Evolutionary conservation across 2,329 filamentous ascomycete genomes (phyloP), one percentile per base, ranked within the genome.

Genomic region (Lachnellula suecica): DNA sequence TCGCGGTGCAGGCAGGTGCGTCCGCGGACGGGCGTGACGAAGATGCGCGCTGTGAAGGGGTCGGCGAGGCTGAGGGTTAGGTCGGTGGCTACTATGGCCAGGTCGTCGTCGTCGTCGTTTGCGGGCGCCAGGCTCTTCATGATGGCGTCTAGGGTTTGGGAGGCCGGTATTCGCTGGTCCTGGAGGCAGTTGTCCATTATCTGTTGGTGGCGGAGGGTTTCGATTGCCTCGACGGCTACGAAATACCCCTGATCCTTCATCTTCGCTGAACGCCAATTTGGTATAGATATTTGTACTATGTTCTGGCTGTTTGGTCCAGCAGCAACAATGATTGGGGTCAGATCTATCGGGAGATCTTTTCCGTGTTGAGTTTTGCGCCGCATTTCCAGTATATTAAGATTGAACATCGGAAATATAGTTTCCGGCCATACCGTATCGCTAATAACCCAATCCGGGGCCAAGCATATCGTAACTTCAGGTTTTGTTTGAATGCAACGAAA

Each of bases 331-430:
- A 81, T 68, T 1, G 67, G 56, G 2, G 90, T 91, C 22, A 96
- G 72, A 59, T 96, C 90, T 5, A 89, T 74, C 0, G 92, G 85
- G 8, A 91, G 69, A 61, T 95, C 89, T 60, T 85, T 89, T 10
- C 85, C 85, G 63, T 92, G 81, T 56, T 94, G 85, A 1, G 82
- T 68, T 61, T 89, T 90, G 24, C 87, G 81, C 37, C 87, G 81
- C 9, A 83, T 67, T 22, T 75, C 72, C 15, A 90, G 67, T 10
- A 83, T 73, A 1, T 70, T 64, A 0, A 69, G 74, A 60, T 96
- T 96, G 54, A 95, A 68, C 15, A 79, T 75, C 54, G 93, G 76
- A 55, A 85, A 89, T 0, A 91, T 75, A 46, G 82, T 79, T 31
- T 79, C 74, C 0, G 91, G 89, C 91, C 91, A 97, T 20, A 69